These are phyloP conservation scores for Penicillium janthinellum DNA, from an alignment of 2,329 filamentous ascomycete genomes.

Conservation along the genomic window DNA sequence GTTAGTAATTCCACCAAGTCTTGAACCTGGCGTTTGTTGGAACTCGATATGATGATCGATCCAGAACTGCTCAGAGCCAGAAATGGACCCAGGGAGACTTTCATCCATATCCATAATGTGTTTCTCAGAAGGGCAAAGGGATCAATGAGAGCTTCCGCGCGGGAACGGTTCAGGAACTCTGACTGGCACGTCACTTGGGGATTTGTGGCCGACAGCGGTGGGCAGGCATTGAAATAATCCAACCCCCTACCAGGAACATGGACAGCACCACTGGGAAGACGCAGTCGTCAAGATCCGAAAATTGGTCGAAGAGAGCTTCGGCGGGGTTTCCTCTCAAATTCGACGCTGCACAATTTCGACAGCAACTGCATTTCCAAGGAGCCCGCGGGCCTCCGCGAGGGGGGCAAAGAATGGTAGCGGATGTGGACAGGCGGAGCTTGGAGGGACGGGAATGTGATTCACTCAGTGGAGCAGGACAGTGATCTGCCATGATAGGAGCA, in stretches of 20 bases:
- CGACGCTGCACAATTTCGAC: constrained; percentile 13
- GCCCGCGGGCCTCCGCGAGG: not conserved
- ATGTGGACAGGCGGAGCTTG: constrained; percentile 10
- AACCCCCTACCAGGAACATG: not conserved
- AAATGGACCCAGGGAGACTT: not conserved
- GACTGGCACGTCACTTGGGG: constrained; percentile 1
- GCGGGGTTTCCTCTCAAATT: constrained; percentile 8
- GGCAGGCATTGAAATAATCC: constrained; percentile 11
- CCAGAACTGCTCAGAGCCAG: not conserved
- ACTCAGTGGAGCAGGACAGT: not conserved
- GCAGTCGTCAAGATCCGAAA: not conserved
- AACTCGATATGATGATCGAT: not conserved
- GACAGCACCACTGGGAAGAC: not conserved
- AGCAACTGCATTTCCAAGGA: not conserved
- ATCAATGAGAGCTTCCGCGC: not conserved
- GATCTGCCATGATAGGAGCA: not conserved
- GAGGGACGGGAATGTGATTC: constrained; percentile 14
- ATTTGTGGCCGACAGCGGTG: too few species aligned
- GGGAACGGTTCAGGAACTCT: constrained; percentile 14
- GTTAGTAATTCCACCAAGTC: not conserved
- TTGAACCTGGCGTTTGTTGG: not conserved
- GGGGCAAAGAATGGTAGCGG: constrained; percentile 2
- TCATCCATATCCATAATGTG: not conserved
- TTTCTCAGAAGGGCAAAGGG: not conserved
- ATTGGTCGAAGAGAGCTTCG: not conserved